Evolutionary conservation across 2,329 filamentous ascomycete species (phyloP).

Genomic region (Colletotrichum navitas): DNA sequence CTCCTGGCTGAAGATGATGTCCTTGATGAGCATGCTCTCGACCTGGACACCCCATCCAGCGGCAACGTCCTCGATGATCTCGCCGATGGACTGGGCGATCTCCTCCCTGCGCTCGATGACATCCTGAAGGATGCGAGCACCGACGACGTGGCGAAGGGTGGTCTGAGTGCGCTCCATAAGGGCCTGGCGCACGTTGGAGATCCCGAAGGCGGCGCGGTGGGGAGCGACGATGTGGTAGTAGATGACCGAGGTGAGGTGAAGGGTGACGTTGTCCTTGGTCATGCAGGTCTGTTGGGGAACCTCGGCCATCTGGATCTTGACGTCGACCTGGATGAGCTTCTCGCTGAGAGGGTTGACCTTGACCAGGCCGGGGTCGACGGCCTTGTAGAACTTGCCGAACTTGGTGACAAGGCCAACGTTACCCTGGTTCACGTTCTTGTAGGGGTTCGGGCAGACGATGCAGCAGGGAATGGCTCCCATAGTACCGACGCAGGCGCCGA

Average conservation of each 20-base stretch:
- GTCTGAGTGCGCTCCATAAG: constrained; percentile 98
- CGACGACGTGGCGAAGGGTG: constrained; percentile 95
- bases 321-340: constrained; percentile 89
- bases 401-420: constrained; percentile 96
- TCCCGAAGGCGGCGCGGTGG: constrained; percentile 97
- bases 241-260: constrained; percentile 95
- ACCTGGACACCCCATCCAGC: constrained; percentile 95
- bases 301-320: constrained; percentile 96
- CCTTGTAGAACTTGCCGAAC: constrained; percentile 94
- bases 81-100: constrained; percentile 92
- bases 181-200: constrained; percentile 94
- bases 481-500: constrained; percentile 82
- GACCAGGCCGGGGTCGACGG: constrained; percentile 95
- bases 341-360: constrained; percentile 98
- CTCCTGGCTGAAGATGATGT: constrained; percentile 96
- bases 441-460: constrained; percentile 92
- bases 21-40: constrained; percentile 99
- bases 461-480: constrained; percentile 92
- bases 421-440: constrained; percentile 91
- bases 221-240: constrained; percentile 98
- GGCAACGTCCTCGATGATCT: constrained; percentile 98
- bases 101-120: constrained; percentile 99
- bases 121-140: constrained; percentile 94
- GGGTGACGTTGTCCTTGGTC: constrained; percentile 99
- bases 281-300: constrained; percentile 98